A percentile compares a stretch with the other conserved stretches of the same genome.
Evolutionary conservation across 495 filamentous ascomycete species (phyloP).

Genomic region (Penicillium ochrochloron): DNA sequence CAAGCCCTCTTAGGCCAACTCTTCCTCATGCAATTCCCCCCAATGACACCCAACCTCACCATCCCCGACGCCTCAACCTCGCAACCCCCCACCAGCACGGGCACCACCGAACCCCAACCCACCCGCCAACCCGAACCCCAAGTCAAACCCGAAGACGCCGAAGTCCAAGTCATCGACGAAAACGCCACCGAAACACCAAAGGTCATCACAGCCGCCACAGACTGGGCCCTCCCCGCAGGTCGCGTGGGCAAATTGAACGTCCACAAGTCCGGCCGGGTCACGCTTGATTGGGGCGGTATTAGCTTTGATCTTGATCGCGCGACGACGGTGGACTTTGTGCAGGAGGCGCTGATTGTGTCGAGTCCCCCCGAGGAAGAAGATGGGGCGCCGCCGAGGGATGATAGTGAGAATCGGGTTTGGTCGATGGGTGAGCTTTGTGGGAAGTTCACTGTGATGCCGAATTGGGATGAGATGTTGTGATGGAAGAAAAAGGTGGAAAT

Average conservation of each 20-base stretch:
- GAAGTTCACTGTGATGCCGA: constrained; percentile 55
- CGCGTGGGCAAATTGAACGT: constrained; percentile 61
- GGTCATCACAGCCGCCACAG: constrained; percentile 44
- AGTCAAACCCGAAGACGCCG: constrained; percentile 43
- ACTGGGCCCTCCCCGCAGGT: constrained; percentile 56
- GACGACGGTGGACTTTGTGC: constrained; percentile 48
- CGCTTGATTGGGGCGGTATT: constrained; percentile 56
- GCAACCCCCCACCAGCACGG: constrained; percentile 10
- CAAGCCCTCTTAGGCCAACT: constrained; percentile 46
- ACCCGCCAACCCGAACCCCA: constrained; percentile 16
- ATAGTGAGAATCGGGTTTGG: constrained; percentile 45
- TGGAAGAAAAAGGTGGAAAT: no score
- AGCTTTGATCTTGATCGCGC: constrained; percentile 52
- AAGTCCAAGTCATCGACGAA: constrained; percentile 37
- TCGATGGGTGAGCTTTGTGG: constrained; percentile 56
- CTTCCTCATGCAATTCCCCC: constrained; percentile 61
- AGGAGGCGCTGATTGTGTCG: constrained; percentile 51
- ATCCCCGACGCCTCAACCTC: constrained; percentile 29
- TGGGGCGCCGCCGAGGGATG: constrained; percentile 28
- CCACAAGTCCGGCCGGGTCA: constrained; percentile 53
- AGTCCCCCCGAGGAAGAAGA: constrained; percentile 29
- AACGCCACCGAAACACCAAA: constrained; percentile 24
- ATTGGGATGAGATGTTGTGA: constrained; percentile 47
- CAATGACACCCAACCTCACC: constrained; percentile 55
- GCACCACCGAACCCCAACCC: constrained; percentile 10